Conservation (phyloP, 139 green algal species). For the Raphidocelis subcapitata region DNA sequence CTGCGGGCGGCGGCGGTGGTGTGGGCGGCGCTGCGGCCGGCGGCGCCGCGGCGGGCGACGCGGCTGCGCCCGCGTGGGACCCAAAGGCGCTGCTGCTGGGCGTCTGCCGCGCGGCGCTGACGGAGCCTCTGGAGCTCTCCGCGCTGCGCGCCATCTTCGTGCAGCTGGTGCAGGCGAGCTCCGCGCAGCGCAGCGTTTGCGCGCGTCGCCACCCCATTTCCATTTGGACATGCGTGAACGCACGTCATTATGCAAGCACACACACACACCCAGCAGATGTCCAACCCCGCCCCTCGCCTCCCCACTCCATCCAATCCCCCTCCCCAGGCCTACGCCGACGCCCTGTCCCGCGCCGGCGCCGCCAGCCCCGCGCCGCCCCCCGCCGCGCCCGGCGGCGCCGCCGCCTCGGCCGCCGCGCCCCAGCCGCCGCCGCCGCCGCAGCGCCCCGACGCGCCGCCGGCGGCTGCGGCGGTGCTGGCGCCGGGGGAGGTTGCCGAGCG, state of each 20-base stretch:
- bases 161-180: conserved; percentile 28
- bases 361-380: not conserved
- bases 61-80: not conserved
- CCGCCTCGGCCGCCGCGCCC: not conserved
- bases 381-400: conserved; percentile 1
- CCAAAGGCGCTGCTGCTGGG: conserved; percentile 34
- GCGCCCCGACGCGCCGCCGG: not conserved
- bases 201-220: not conserved
- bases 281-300: not conserved
- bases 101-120: conserved; percentile 23
- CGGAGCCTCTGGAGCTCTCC: conserved; percentile 29
- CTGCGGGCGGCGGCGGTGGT: conserved; percentile 18
- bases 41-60: not conserved
- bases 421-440: not conserved
- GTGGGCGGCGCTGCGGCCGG: conserved; percentile 24
- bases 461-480: conserved; percentile 25
- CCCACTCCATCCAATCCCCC: not conserved
- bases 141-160: conserved; percentile 30
- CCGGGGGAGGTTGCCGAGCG: conserved; percentile 16
- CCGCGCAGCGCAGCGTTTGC: not conserved
- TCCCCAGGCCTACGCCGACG: conserved; percentile 25
- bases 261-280: not conserved
- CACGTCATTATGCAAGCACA: not conserved
- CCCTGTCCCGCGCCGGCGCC: conserved; percentile 3
- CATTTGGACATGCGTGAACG: not conserved